Percentiles rank a stretch among this genome's conserved stretches.
These are phyloP conservation scores for Papiliotrema nemorosa DNA, from an alignment of 1,284 basidiomycete genomes.

Conservation along the genomic window DNA sequence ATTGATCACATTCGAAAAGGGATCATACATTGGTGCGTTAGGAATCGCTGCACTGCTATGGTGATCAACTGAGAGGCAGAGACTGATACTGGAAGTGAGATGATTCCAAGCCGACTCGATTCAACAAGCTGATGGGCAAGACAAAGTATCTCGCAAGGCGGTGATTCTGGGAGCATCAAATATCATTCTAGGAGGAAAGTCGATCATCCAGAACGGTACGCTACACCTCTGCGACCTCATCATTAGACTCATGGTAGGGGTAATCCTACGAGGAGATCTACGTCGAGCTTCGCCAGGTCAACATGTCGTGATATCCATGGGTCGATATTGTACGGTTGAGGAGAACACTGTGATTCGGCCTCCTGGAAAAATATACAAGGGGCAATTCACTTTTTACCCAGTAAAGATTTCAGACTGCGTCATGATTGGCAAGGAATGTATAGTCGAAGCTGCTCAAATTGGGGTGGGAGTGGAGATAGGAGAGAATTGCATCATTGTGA, in stretches of 20 bases:
- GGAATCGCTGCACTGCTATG: neutral
- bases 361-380: slow-evolving; percentile 54
- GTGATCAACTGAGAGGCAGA: slow-evolving; percentile 16
- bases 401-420: slow-evolving; percentile 96
- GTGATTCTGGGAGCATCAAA: slow-evolving; percentile 93
- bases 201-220: slow-evolving; percentile 76
- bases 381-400: slow-evolving; percentile 94
- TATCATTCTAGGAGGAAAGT: slow-evolving; percentile 95
- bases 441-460: slow-evolving; percentile 91
- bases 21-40: slow-evolving; percentile 39
- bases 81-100: slow-evolving; percentile 47
- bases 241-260: slow-evolving; percentile 13
- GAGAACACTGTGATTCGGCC: slow-evolving; percentile 79
- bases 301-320: slow-evolving; percentile 87
- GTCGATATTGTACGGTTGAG: slow-evolving; percentile 86
- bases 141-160: slow-evolving; percentile 89
- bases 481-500: slow-evolving; percentile 86
- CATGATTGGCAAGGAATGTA: slow-evolving; percentile 77
- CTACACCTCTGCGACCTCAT: neutral
- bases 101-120: too few relatives aligned
- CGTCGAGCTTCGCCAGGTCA: slow-evolving; percentile 72
- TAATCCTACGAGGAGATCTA: slow-evolving; percentile 35
- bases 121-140: too few relatives aligned
- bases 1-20: slow-evolving; percentile 42
- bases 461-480: slow-evolving; percentile 94